These are phyloP conservation scores for Mycothermus thermophilus DNA, from an alignment of 495 filamentous ascomycete genomes.

Conservation along the genomic window DNA sequence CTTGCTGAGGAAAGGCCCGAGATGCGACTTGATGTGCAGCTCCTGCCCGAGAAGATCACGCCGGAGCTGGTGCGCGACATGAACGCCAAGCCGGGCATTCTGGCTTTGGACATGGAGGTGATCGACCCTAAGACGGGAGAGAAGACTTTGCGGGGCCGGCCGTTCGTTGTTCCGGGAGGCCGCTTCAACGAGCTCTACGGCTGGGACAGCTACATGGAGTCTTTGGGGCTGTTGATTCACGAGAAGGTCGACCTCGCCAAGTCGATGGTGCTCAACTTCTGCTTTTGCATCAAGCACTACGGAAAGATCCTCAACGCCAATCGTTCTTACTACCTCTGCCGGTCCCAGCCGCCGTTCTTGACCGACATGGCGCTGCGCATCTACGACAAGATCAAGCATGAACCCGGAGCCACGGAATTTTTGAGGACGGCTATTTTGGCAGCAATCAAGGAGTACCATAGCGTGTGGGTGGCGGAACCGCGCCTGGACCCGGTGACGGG, in stretches of 20 bases:
- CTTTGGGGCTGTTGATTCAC: constrained; percentile 69
- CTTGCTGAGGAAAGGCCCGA: constrained; percentile 64
- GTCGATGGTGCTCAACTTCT: constrained; percentile 88
- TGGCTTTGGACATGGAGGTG: constrained; percentile 76
- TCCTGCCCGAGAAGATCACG: constrained; percentile 58
- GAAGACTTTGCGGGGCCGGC: constrained; percentile 58
- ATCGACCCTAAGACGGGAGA: constrained; percentile 49
- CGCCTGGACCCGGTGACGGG: constrained; percentile 66
- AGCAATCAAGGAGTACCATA: constrained; percentile 93
- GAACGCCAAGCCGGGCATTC: constrained; percentile 71
- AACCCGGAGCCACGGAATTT: constrained; percentile 63
- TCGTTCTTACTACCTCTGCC: constrained; percentile 81
- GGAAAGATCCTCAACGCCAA: constrained; percentile 97
- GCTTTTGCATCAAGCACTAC: constrained; percentile 95
- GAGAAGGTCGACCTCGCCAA: constrained; percentile 74
- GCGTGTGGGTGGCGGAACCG: constrained; percentile 72
- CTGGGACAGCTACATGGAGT: constrained; percentile 98
- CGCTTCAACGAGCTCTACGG: constrained; percentile 95
- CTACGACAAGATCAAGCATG: constrained; percentile 74
- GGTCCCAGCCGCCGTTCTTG: constrained; percentile 91
- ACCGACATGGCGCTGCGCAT: constrained; percentile 92
- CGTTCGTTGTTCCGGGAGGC: constrained; percentile 91
- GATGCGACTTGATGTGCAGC: constrained; percentile 71
- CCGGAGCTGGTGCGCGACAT: constrained; percentile 56
- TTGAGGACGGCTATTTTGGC: constrained; percentile 65